Evolutionary conservation across 257 asterid species (phyloP), one percentile per base, ranked within the genome.

Genomic region (Rehmannia glutinosa): DNA sequence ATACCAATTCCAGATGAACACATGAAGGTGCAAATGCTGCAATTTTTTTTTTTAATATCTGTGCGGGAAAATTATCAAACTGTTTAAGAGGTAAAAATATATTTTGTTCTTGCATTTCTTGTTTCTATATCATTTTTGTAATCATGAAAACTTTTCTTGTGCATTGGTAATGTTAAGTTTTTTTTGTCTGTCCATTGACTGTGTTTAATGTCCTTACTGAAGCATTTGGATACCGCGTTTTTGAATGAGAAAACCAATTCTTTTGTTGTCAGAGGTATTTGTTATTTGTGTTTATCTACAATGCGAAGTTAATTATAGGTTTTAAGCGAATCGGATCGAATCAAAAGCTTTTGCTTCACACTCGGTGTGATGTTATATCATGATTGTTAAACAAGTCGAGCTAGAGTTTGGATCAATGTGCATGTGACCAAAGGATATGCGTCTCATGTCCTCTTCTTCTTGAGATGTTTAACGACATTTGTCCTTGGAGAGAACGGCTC

Each of bases 21-120:
- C 69, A 66, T 56, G 70, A 54, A 77, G 71, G 75, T n/a, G n/a
- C n/a, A n/a, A n/a, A n/a, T n/a, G n/a, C 65, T 76, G 39, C 63
- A 62, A 54, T 60, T 42, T 33, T 53, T 46, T 68, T 47, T 49
- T 59, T 47, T 68, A 35, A 53, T 67, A 63, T 71, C 73, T 65
- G 45, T 59, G 69, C 63, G 64, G 73, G 76, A 62, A 69, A 68
- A 70, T 60, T 39, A 17, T 74, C 56, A 45, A 33, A 64, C 60
- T 64, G 69, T 50, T 75, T 63, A 45, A 57, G 64, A 66, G 71
- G 66, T 39, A 33, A 76, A 66, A 27, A 11, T 63, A 69, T 75
- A 8, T 56, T 64, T 53, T 55, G 25, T 20, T 42, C 57, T n/a
- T 20, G 36, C 41, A 30, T 57, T 72, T 71, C 15, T 66, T 66